Percentiles rank a stretch among this genome's conserved stretches.
Conservation (phyloP, 768 basidiomycete genomes). For the Lentinula aciculospora region DNA sequence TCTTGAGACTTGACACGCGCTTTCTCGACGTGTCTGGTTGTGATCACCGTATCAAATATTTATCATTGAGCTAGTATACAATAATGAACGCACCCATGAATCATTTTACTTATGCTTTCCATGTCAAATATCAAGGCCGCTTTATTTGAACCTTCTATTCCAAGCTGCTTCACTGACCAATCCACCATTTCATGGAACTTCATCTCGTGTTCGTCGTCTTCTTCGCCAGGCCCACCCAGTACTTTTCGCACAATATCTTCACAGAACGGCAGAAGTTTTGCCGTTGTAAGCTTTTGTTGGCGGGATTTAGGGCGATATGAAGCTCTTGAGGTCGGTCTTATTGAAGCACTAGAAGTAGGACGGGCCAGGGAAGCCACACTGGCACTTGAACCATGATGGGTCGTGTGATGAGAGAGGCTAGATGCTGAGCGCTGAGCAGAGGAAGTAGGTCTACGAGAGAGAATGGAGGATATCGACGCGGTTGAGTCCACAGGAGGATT, state of each 20-base stretch:
- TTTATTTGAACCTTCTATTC: constrained; percentile 42
- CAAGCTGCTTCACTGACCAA: constrained; percentile 41
- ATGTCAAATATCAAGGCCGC: constrained; percentile 55
- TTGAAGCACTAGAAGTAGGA: constrained; percentile 29
- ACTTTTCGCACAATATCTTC: constrained; percentile 41
- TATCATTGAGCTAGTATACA: constrained; percentile 19
- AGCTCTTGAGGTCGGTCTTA: constrained; percentile 35
- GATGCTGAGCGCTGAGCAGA: background rate
- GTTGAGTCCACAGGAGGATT: background rate
- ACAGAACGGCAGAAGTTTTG: constrained; percentile 48
- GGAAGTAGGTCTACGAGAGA: background rate
- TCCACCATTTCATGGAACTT: constrained; percentile 47
- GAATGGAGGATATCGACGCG: background rate
- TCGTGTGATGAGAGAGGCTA: background rate
- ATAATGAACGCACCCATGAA: constrained; percentile 35
- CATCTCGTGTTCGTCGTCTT: constrained; percentile 34
- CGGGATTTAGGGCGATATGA: constrained; percentile 43
- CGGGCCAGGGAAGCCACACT: background rate
- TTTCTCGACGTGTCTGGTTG: constrained; percentile 43
- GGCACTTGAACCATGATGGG: background rate
- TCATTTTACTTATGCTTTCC: constrained; percentile 46
- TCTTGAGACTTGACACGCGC: constrained; percentile 66
- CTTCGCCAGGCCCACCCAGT: constrained; percentile 18
- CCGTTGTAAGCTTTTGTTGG: constrained; percentile 32
- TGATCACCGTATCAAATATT: constrained; percentile 29